phyloP scores from a whole-genome alignment of 139 green algal genomes.

The Tetradesmus obliquus region DNA sequence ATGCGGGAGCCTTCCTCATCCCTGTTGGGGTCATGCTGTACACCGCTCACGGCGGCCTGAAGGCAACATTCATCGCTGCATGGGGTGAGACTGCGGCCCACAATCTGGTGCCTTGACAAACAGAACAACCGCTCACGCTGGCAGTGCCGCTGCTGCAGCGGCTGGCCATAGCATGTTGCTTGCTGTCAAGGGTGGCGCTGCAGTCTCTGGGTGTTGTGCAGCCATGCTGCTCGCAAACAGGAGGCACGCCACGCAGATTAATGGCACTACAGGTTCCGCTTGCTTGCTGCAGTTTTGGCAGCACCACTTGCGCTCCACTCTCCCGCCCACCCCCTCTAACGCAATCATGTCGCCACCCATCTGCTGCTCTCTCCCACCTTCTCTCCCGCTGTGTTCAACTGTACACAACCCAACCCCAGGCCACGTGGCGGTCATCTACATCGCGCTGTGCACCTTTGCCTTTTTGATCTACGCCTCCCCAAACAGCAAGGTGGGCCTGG shows the following conservation, averaged over 20 bases:
- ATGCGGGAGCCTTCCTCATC: slow-evolving; percentile 74
- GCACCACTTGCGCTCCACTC: too few relatives aligned
- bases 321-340: too few relatives aligned
- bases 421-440: slow-evolving; percentile 90
- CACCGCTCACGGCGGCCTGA: slow-evolving; percentile 91
- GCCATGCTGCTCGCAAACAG: too few relatives aligned
- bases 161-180: background rate
- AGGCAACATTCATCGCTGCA: slow-evolving; percentile 89
- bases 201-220: too few relatives aligned
- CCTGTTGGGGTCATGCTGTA: slow-evolving; percentile 90
- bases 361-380: background rate
- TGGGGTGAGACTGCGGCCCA: slow-evolving; percentile 51
- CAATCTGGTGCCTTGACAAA: too few relatives aligned
- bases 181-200: background rate
- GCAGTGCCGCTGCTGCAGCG: background rate
- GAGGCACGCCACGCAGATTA: too few relatives aligned
- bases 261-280: too few relatives aligned
- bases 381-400: background rate
- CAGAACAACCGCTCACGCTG: background rate
- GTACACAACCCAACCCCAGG: background rate
- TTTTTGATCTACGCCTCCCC: slow-evolving; percentile 60
- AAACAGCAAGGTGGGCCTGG: slow-evolving; percentile 39
- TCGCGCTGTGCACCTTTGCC: slow-evolving; percentile 88
- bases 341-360: background rate
- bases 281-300: too few relatives aligned